Base-by-base conservation (phyloP, 2,329 filamentous ascomycete genomes). In the Coniochaeta pulveracea region DNA sequence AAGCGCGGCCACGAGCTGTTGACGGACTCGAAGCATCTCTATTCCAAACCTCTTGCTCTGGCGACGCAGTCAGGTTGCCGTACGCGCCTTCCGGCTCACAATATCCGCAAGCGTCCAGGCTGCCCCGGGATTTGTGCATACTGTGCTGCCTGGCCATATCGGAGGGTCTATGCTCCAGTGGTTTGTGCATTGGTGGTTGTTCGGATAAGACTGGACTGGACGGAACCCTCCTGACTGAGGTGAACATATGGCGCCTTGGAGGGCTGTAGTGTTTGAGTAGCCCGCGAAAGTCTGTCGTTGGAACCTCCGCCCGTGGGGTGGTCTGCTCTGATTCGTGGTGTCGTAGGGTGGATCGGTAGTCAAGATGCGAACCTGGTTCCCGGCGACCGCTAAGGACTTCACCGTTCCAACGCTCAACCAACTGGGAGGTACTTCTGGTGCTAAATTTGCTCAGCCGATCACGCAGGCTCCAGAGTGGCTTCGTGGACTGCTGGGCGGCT, bases 201-300 rank as follows among this genome's bases (percentile, higher is more conserved):
- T n/a, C n/a, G n/a, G n/a, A n/a, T n/a, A n/a, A n/a, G 18, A 8
- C 26, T 19, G 33, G 26, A 14, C 18, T 34, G 12, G 26, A 22
- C 14, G 5, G 6, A 15, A 28, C 24, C 9, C 29, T 29, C 23
- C 10, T 34, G 11, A 26, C 9, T 7, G 18, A 4, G 10, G 15
- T 9, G n/a, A 14, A 6, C 6, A 18, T 6, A 30, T 7, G 10
- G 5, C 15, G 19, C 7, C 8, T 14, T 5, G 10, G 22, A 8
- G 33, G 14, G 26, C 9, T 18, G 19, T 16, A 16, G 21, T 34
- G 33, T 26, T 29, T 34, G 9, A 34, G 12, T 12, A 11, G 14
- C 17, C 18, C 26, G 4, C 12, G 33, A 19, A 26, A 29, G 33
- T 29, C 33, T 25, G 19, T 17, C 14, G 21, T 17, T 7, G 26